Conservation (phyloP, 1,284 basidiomycete species). For the Sutorius eximius region DNA sequence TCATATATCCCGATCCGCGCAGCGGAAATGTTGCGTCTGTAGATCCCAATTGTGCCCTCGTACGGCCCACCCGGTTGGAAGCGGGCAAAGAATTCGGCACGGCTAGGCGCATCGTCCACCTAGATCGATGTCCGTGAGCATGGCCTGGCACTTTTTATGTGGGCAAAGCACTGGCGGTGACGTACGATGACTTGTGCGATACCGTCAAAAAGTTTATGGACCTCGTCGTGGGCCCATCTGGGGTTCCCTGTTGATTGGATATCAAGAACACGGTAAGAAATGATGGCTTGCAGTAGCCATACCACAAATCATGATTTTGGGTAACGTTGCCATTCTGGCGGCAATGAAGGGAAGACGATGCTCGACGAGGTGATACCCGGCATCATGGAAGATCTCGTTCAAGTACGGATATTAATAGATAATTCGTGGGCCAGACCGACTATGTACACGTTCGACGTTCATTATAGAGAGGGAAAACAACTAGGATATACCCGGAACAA, state of each 20-base stretch:
- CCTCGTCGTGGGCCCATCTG: conserved; percentile 78
- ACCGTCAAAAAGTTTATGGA: conserved; percentile 58
- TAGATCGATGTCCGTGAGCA: not conserved
- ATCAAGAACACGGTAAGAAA: not conserved
- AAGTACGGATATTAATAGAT: not conserved
- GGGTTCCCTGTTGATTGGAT: conserved; percentile 50
- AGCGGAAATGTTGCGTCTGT: conserved; percentile 68
- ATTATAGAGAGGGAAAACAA: not conserved
- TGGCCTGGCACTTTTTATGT: not conserved
- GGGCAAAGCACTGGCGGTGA: conserved; percentile 14
- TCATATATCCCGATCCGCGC: conserved; percentile 77
- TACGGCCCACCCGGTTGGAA: conserved; percentile 73
- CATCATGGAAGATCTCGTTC: not conserved
- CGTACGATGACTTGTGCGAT: conserved; percentile 78
- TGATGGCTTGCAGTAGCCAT: not conserved
- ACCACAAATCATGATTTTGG: conserved; percentile 30
- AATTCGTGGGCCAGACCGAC: not conserved
- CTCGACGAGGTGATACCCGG: not conserved
- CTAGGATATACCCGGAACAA: not conserved
- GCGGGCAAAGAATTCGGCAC: conserved; percentile 67
- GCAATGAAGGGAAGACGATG: not conserved
- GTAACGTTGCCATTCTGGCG: conserved; percentile 11
- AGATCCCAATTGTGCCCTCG: conserved; percentile 73
- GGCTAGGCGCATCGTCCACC: conserved; percentile 53
- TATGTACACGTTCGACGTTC: not conserved